phyloP scores from a whole-genome alignment of 805 yeast genomes.

The Starmerella apis region DNA sequence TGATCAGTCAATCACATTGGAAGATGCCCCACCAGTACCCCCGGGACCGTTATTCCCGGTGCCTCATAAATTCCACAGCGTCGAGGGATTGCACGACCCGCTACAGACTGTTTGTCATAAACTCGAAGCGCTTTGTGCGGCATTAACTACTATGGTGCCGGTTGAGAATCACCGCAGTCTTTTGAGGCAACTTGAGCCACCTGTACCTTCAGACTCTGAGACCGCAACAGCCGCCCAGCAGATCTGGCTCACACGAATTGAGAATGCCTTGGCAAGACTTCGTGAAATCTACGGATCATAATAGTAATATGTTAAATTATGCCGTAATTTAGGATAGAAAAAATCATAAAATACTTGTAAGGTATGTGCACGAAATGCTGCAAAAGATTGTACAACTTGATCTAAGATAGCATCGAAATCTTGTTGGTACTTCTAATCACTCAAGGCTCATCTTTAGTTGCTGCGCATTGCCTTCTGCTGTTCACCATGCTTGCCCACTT shows the following conservation, averaged over 20 bases:
- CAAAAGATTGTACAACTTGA: too few relatives aligned
- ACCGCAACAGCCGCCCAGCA: conserved; percentile 3
- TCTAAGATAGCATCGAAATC: too few relatives aligned
- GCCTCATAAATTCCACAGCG: not conserved
- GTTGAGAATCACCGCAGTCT: conserved; percentile 4
- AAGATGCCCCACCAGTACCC: not conserved
- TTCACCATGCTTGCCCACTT: not conserved
- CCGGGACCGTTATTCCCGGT: not conserved
- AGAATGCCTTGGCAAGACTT: conserved; percentile 15
- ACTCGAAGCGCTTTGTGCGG: conserved; percentile 17
- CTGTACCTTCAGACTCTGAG: conserved; percentile 3
- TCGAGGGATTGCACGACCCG: not conserved
- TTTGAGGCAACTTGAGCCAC: conserved; percentile 14
- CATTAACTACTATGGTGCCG: not conserved
- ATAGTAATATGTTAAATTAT: too few relatives aligned
- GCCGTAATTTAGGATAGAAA: too few relatives aligned
- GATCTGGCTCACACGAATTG: conserved; percentile 23
- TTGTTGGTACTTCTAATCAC: too few relatives aligned
- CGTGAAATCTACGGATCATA: not conserved
- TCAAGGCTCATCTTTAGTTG: too few relatives aligned
- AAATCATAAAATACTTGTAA: too few relatives aligned
- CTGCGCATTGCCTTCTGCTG: not conserved
- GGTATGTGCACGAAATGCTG: too few relatives aligned
- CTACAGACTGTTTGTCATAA: conserved; percentile 6
- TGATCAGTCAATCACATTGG: not conserved